A percentile compares a stretch with the other conserved stretches of the same genome.
These are phyloP conservation scores for Rosa rugosa DNA, from an alignment of 306 rosid species.

Conservation along the genomic window DNA sequence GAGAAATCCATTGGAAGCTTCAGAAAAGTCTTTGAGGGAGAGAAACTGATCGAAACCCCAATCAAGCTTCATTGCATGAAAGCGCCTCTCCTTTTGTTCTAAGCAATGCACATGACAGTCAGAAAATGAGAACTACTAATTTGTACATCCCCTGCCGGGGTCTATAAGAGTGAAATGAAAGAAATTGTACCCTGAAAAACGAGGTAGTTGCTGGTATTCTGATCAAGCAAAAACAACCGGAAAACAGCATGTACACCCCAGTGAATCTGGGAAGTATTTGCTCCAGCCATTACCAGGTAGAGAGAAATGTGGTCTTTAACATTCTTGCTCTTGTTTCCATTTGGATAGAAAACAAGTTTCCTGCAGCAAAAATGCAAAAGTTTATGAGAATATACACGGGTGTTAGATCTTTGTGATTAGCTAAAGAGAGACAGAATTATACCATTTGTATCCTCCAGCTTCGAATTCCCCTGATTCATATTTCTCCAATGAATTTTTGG, in stretches of 20 bases:
- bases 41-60: constrained; percentile 61
- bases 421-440: not conserved
- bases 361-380: constrained; percentile 27
- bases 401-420: not conserved
- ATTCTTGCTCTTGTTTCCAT: constrained; percentile 59
- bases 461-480: constrained; percentile 57
- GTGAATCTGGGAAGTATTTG: constrained; percentile 33
- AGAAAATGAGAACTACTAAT: not conserved
- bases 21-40: constrained; percentile 41
- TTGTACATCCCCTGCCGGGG: not conserved
- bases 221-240: constrained; percentile 53
- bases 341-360: constrained; percentile 64
- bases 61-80: constrained; percentile 49
- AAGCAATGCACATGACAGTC: not conserved
- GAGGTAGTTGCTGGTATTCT: constrained; percentile 51
- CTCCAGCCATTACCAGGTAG: constrained; percentile 50
- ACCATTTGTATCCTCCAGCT: constrained; percentile 81
- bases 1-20: constrained; percentile 49
- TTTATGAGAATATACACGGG: not conserved
- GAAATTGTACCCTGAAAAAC: constrained; percentile 44
- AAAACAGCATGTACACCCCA: constrained; percentile 53
- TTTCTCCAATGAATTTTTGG: constrained; percentile 39
- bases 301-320: constrained; percentile 54
- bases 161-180: not conserved
- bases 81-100: constrained; percentile 59